Evolutionary conservation across 208 protist species (phyloP).

Genomic region (Crithidia thermophila): DNA sequence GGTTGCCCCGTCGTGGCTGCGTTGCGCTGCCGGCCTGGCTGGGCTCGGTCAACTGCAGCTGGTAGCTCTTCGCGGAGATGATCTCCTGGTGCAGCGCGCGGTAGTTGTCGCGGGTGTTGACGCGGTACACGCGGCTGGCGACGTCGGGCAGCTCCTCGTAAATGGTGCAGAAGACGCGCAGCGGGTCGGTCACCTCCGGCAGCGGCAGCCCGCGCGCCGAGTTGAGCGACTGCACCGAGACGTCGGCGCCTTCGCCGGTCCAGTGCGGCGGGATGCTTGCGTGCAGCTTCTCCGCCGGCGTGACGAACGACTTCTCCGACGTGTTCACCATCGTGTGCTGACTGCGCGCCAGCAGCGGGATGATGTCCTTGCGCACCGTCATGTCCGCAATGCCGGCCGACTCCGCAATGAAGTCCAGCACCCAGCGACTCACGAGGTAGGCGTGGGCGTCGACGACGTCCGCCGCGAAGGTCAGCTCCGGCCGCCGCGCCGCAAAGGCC

Average conservation of each 20-base stretch:
- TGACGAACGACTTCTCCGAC: conserved; percentile 41
- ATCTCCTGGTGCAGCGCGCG: conserved; percentile 69
- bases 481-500: conserved; percentile 66
- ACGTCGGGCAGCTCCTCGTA: conserved; percentile 61
- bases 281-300: conserved; percentile 60
- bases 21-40: background rate
- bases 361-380: conserved; percentile 38
- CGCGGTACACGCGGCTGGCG: conserved; percentile 50
- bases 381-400: conserved; percentile 40
- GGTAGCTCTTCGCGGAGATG: conserved; percentile 57
- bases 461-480: conserved; percentile 66
- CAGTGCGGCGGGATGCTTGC: conserved; percentile 70
- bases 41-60: conserved; percentile 40
- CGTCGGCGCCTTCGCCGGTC: conserved; percentile 40
- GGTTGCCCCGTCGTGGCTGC: conserved; percentile 2
- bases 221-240: conserved; percentile 61
- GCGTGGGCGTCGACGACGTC: conserved; percentile 72
- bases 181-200: conserved; percentile 57
- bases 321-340: conserved; percentile 75
- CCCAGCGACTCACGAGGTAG: conserved; percentile 80
- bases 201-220: conserved; percentile 37
- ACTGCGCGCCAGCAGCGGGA: conserved; percentile 66
- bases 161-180: conserved; percentile 80
- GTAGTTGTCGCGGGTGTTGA: conserved; percentile 77
- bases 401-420: conserved; percentile 69